phyloP scores from a whole-genome alignment of 192 early-diverging fungal genomes.

The Linnemannia elongata region DNA sequence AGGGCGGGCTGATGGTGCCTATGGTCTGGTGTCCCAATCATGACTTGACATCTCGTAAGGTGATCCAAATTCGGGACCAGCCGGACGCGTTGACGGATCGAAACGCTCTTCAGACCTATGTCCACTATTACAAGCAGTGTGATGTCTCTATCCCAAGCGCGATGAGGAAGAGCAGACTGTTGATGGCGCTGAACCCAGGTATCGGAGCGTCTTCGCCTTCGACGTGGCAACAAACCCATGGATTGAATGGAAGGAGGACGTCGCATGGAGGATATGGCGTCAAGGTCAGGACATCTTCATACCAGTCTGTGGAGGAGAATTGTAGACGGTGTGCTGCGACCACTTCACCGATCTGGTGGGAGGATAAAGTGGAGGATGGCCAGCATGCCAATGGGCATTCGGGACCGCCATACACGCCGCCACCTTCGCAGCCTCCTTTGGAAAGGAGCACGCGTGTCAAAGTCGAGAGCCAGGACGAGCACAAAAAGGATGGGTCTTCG shows the following conservation, averaged over 20 bases:
- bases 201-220: constrained; percentile 16
- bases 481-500: neutral
- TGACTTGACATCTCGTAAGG: constrained; percentile 45
- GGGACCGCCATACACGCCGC: neutral
- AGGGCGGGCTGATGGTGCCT: constrained; percentile 62
- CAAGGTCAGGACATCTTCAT: constrained; percentile 18
- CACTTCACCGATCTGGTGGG: constrained; percentile 65
- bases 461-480: constrained; percentile 19
- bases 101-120: constrained; percentile 55
- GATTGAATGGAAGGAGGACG: neutral
- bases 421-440: constrained; percentile 5
- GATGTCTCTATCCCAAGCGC: constrained; percentile 52
- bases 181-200: constrained; percentile 39
- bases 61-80: constrained; percentile 48
- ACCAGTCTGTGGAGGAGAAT: constrained; percentile 11
- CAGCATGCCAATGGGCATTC: constrained; percentile 6
- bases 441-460: constrained; percentile 6
- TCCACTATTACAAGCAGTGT: constrained; percentile 58
- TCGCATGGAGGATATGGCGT: constrained; percentile 26
- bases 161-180: constrained; percentile 59
- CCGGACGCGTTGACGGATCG: constrained; percentile 39
- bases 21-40: constrained; percentile 64
- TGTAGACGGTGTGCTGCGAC: constrained; percentile 41
- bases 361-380: neutral
- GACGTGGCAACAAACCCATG: constrained; percentile 7